A percentile compares a stretch with the other conserved stretches of the same genome.
These are phyloP conservation scores for Bathelium albidoporum DNA, from an alignment of 495 filamentous ascomycete species.

Conservation along the genomic window DNA sequence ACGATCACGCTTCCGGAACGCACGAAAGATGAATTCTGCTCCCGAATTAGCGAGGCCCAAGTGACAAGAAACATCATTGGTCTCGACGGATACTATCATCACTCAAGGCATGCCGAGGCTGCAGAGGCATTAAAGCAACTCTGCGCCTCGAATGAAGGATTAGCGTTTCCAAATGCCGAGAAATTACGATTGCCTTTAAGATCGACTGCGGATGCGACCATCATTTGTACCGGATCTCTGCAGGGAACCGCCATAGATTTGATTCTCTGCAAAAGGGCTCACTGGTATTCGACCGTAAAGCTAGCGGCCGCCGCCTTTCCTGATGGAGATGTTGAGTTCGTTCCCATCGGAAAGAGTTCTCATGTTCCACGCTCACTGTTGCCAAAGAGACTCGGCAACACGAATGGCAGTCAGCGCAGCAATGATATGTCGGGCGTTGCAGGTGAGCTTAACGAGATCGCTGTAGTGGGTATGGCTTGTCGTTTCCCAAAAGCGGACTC, in stretches of 20 bases:
- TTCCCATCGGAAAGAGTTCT: too few species aligned
- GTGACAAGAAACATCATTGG: too few species aligned
- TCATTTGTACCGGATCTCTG: not conserved
- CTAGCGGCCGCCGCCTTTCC: too few species aligned
- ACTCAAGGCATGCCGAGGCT: too few species aligned
- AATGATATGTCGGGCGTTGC: too few species aligned
- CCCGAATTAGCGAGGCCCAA: too few species aligned
- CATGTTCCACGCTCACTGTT: too few species aligned
- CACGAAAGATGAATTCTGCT: too few species aligned
- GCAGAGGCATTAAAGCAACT: too few species aligned
- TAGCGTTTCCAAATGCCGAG: not conserved
- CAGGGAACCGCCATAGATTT: not conserved
- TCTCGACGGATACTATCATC: too few species aligned
- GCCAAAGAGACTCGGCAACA: not conserved
- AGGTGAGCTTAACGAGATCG: not conserved
- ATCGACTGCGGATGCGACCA: not conserved
- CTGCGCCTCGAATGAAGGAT: not conserved
- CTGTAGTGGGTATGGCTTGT: not conserved
- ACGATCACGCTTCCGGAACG: too few species aligned
- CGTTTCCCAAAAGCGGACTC: not conserved
- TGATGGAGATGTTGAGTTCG: not conserved
- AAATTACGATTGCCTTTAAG: not conserved
- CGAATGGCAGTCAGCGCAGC: too few species aligned
- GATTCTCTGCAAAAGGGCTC: not conserved
- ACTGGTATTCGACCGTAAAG: not conserved